These are phyloP conservation scores for Neurospora sp. DNA, from an alignment of 495 filamentous ascomycete genomes.

Conservation along the genomic window DNA sequence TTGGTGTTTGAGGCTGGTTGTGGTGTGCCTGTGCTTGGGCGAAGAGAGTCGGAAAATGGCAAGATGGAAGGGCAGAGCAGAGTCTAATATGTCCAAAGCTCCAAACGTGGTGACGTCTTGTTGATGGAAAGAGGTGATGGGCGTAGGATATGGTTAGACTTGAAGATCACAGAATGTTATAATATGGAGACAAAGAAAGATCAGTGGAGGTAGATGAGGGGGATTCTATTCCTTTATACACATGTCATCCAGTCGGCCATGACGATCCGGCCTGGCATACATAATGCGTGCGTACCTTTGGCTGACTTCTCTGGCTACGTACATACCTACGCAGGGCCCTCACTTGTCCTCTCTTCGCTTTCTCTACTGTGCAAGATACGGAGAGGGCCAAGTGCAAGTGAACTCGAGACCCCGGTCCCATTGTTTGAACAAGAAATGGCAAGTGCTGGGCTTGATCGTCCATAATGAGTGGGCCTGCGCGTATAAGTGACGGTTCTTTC, in stretches of 20 bases:
- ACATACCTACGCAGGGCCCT: neutral
- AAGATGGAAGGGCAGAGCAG: neutral
- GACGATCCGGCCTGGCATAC: conserved; percentile 5
- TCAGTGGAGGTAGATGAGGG: conserved; percentile 4
- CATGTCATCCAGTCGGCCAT: neutral
- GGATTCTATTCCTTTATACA: conserved; percentile 13
- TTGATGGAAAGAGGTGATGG: neutral
- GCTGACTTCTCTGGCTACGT: neutral
- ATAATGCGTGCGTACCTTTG: neutral
- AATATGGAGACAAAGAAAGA: conserved; percentile 10
- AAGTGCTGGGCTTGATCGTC: neutral
- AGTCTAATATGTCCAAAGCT: neutral
- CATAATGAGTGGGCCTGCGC: neutral
- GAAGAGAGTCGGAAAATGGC: neutral
- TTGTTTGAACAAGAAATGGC: neutral
- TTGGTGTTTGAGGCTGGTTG: neutral
- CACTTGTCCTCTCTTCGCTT: neutral
- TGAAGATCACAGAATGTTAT: neutral
- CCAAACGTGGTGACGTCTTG: neutral
- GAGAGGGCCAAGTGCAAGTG: neutral
- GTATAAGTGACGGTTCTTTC: neutral
- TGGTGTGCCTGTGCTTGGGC: neutral
- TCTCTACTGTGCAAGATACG: neutral
- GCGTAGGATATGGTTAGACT: neutral
- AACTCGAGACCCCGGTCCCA: neutral